These are phyloP conservation scores for Naganishia sp. DNA, from an alignment of 1,284 basidiomycete species.

Conservation along the genomic window DNA sequence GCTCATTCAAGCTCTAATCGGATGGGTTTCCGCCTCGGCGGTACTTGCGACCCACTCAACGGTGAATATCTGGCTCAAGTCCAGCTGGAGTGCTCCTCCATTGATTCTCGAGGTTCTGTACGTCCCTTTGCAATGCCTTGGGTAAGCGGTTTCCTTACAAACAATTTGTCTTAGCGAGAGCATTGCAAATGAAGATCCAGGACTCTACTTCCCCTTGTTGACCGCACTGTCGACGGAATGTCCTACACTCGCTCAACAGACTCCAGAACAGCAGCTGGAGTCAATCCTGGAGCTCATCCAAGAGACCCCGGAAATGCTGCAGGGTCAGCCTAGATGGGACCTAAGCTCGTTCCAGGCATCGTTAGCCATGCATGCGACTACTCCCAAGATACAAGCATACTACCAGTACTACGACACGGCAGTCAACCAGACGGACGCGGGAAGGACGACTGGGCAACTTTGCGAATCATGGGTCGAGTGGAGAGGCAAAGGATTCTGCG, in stretches of 20 bases:
- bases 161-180: conserved; percentile 58
- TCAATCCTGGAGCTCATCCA: conserved; percentile 36
- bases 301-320: conserved; percentile 39
- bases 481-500: conserved; percentile 75
- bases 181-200: conserved; percentile 64
- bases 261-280: conserved; percentile 39
- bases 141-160: conserved; percentile 22
- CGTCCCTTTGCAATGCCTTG: conserved; percentile 44
- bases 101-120: conserved; percentile 79
- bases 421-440: conserved; percentile 61
- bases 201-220: conserved; percentile 69
- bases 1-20: conserved; percentile 10
- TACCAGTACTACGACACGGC: conserved; percentile 51
- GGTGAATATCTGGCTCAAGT: conserved; percentile 72
- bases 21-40: conserved; percentile 9
- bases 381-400: conserved; percentile 48
- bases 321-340: conserved; percentile 38
- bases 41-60: conserved; percentile 59
- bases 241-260: conserved; percentile 40
- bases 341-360: conserved; percentile 56
- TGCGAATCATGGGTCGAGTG: conserved; percentile 88
- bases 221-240: conserved; percentile 60
- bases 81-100: conserved; percentile 76
- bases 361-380: conserved; percentile 46
- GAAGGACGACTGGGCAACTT: conserved; percentile 46